Conservation (phyloP, 2,329 filamentous ascomycete species). For the Aquanectria penicillioides region DNA sequence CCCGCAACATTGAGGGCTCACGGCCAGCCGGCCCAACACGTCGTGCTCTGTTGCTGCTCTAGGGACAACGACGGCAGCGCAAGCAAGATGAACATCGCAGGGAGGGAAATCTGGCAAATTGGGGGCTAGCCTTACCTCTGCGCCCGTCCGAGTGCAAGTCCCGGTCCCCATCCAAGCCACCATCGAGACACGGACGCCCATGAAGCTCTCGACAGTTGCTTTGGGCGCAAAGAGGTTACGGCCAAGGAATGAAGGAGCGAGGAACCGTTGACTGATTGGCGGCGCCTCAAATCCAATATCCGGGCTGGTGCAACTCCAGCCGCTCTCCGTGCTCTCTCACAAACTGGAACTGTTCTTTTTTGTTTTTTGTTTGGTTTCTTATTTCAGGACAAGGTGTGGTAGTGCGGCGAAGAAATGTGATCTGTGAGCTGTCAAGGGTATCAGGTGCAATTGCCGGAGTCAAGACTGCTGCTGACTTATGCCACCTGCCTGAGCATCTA, state of each 20-base stretch:
- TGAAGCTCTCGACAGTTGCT: background rate
- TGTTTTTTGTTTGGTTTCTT: conserved; percentile 17
- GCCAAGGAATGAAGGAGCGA: conserved; percentile 5
- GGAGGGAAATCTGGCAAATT: background rate
- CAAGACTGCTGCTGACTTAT: background rate
- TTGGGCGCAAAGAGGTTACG: background rate
- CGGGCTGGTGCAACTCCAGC: background rate
- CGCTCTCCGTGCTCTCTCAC: background rate
- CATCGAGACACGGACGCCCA: background rate
- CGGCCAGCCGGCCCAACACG: conserved; percentile 1
- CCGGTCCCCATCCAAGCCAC: conserved; percentile 16
- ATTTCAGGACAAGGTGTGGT: background rate
- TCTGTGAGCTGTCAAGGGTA: conserved; percentile 1
- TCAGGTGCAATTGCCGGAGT: conserved; percentile 9
- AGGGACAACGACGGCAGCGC: background rate
- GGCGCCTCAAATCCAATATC: background rate
- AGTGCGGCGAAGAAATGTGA: background rate
- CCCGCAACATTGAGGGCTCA: conserved; percentile 12
- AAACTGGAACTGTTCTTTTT: conserved; percentile 1
- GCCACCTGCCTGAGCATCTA: background rate
- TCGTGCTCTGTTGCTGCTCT: background rate
- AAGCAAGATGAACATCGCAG: conserved; percentile 4
- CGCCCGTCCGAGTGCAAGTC: conserved; percentile 1
- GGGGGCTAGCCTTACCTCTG: conserved; percentile 2
- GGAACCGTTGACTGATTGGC: background rate